These are phyloP conservation scores for Bisporella sp. DNA, from an alignment of 2,329 filamentous ascomycete genomes.

Conservation along the genomic window DNA sequence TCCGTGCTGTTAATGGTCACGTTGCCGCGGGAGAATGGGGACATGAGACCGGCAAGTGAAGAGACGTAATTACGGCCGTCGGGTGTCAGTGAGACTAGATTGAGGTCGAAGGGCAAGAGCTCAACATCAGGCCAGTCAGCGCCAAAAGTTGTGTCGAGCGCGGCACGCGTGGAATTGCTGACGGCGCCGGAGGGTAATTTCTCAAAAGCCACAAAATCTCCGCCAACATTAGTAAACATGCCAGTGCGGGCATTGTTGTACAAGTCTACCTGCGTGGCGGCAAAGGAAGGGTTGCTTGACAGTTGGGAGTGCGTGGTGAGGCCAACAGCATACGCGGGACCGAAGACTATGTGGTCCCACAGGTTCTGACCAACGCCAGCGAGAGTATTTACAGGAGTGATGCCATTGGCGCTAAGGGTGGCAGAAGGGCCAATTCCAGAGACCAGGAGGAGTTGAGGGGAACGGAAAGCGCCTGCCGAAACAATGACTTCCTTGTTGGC, in stretches of 20 bases:
- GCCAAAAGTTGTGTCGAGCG: background rate
- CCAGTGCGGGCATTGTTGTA: too few species aligned
- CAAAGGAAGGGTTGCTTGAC: too few species aligned
- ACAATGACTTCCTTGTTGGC: slow-evolving; percentile 31
- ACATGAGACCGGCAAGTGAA: slow-evolving; percentile 5
- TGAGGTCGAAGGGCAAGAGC: too few species aligned
- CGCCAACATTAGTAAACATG: too few species aligned
- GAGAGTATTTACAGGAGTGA: slow-evolving; percentile 36
- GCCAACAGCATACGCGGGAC: slow-evolving; percentile 5
- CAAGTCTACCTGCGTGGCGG: too few species aligned
- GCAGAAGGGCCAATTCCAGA: slow-evolving; percentile 35
- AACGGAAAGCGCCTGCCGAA: slow-evolving; percentile 42
- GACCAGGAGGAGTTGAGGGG: slow-evolving; percentile 36
- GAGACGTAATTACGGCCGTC: background rate
- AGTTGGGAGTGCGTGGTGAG: background rate
- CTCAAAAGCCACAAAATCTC: too few species aligned
- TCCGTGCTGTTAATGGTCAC: slow-evolving; percentile 31
- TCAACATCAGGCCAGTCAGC: background rate
- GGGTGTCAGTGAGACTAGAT: too few species aligned
- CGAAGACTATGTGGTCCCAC: slow-evolving; percentile 30
- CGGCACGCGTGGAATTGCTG: background rate
- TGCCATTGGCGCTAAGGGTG: slow-evolving; percentile 35
- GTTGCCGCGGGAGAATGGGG: slow-evolving; percentile 36
- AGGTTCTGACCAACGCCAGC: slow-evolving; percentile 44
- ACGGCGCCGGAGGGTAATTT: slow-evolving; percentile 9